Conservation (phyloP, 2,329 filamentous ascomycete species). For the Epichloe bromicola region DNA sequence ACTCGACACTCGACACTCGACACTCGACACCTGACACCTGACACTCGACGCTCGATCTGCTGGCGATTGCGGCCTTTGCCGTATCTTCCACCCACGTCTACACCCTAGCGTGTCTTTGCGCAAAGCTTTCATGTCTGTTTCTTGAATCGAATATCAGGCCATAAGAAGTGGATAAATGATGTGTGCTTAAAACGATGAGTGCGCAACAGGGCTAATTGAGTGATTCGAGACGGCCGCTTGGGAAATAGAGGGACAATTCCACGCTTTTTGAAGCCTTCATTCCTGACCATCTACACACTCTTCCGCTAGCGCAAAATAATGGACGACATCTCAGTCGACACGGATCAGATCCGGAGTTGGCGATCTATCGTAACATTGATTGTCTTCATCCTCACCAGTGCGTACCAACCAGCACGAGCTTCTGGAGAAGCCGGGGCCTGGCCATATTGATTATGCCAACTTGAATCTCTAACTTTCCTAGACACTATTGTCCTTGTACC, state of each 20-base stretch:
- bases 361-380: slow-evolving; percentile 57
- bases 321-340: slow-evolving; percentile 8
- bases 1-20: not conserved
- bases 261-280: not conserved
- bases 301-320: not conserved
- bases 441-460: not conserved
- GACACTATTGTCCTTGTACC: slow-evolving; percentile 59
- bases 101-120: no score
- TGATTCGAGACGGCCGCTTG: not conserved
- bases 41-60: not conserved
- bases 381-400: slow-evolving; percentile 57
- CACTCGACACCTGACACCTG: not conserved
- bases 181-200: not conserved
- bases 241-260: not conserved
- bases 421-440: not conserved
- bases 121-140: no score
- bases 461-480: slow-evolving; percentile 17
- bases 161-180: no score
- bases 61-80: not conserved
- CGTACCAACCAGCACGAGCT: slow-evolving; percentile 25
- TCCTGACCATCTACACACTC: not conserved
- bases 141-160: not conserved
- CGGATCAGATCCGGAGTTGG: slow-evolving; percentile 44
- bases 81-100: not conserved
- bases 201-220: not conserved